These are phyloP conservation scores for Aspergillus asperescens DNA, from an alignment of 495 filamentous ascomycete species.

Conservation along the genomic window DNA sequence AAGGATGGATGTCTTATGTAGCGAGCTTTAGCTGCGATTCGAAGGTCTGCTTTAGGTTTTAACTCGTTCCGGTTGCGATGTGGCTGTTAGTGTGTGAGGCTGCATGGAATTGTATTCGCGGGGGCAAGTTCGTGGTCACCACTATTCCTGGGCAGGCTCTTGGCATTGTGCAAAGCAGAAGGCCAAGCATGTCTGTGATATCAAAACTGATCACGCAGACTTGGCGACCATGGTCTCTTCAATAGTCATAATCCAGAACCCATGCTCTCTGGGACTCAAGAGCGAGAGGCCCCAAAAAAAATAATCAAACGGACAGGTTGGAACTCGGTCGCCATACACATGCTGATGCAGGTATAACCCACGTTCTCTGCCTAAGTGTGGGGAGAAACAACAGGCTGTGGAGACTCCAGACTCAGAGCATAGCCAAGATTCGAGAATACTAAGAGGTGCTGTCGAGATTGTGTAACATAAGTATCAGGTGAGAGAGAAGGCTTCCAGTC, in stretches of 20 bases:
- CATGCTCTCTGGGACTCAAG: not conserved
- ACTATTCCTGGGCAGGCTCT: conserved; percentile 5
- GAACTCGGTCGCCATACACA: not conserved
- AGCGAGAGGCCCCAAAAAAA: not conserved
- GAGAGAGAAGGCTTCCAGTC: conserved; percentile 7
- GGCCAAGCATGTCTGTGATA: conserved; percentile 2
- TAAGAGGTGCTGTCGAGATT: not conserved
- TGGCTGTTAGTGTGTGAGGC: conserved; percentile 2
- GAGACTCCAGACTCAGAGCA: not conserved
- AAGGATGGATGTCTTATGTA: conserved; percentile 91
- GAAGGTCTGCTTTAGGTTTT: conserved; percentile 7
- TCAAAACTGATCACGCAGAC: conserved; percentile 1
- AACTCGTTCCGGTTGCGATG: not conserved
- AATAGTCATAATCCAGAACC: not conserved
- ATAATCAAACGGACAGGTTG: not conserved
- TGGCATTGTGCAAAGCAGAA: not conserved
- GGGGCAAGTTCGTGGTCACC: not conserved
- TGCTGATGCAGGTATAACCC: not conserved
- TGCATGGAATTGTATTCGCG: conserved; percentile 6
- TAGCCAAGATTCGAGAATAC: no score
- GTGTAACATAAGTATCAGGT: conserved; percentile 6
- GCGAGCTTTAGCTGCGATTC: no score
- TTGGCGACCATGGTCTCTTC: not conserved
- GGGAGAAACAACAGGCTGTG: not conserved
- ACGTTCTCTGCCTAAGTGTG: conserved; percentile 1